Evolutionary conservation across 306 rosid species (phyloP), one percentile per base, ranked within the genome.

Genomic region (Nissolia schottii): DNA sequence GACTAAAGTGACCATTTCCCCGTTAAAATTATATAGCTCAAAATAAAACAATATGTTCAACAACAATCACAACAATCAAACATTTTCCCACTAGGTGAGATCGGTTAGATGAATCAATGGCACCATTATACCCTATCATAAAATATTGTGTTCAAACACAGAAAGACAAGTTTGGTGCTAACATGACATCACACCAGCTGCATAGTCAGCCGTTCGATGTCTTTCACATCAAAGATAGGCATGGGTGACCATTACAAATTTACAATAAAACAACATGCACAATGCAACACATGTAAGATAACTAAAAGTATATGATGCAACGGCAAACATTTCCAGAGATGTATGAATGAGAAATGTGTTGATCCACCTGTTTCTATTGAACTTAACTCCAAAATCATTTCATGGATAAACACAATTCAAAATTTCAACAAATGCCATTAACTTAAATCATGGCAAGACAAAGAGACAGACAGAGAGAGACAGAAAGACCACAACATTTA

Each of bases 161-260:
- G n/a, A 27, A 41, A 53, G 37, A 77, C 49, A 51, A 37, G 67
- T 19, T 32, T 62, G 64, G 57, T 10, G 49, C 6, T 12, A 28
- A 31, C 67, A 58, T 41, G 64, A 71, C 46, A 20, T 46, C 57
- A 50, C 38, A 64, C 60, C 29, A 81, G 35, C 41, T 27, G 24
- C 16, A 6, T 63, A 64, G 34, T 53, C 70, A 8, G 56, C 64
- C 27, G 49, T 57, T 46, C 20, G 45, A 64, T 58, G 29, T 66
- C 57, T 48, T 40, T 55, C 78, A 71, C 67, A 54, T 71, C 19
- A 71, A 41, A 63, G 61, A 67, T 7, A 61, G 49, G 53, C n/a
- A 59, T 6, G 51, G 32, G 18, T 12, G 35, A 53, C 18, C 64
- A 57, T 43, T 45, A 25, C 16, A 64, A 19, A 5, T n/a, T n/a